These are phyloP conservation scores for Arxiozyma bovina DNA, from an alignment of 1,139 yeast genomes.

Conservation along the genomic window DNA sequence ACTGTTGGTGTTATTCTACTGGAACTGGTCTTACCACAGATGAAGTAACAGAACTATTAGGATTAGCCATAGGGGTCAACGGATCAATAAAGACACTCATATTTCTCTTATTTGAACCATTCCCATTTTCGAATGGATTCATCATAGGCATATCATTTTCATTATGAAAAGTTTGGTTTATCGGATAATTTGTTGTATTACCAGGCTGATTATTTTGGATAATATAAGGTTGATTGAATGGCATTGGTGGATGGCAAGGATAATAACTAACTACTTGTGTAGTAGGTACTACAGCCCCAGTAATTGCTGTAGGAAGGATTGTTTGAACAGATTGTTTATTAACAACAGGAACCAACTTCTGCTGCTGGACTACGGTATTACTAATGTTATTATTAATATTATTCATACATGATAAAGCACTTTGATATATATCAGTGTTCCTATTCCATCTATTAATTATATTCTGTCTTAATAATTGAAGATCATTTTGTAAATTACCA, in stretches of 20 bases:
- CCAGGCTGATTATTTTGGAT: neutral
- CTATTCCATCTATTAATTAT: constrained; percentile 1
- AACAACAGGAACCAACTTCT: neutral
- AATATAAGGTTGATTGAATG: constrained; percentile 4
- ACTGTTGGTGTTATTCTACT: neutral
- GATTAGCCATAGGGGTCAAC: constrained; percentile 26
- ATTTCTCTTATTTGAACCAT: constrained; percentile 21
- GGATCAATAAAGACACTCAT: constrained; percentile 33
- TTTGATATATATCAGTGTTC: neutral
- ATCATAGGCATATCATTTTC: constrained; percentile 7
- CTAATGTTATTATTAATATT: constrained; percentile 11
- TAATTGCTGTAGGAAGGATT: neutral
- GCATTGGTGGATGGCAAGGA: neutral
- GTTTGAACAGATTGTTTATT: neutral
- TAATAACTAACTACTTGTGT: neutral
- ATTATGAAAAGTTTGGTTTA: neutral
- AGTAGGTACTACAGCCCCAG: neutral
- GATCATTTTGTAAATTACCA: neutral
- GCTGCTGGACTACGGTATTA: constrained; percentile 3
- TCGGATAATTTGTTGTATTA: neutral
- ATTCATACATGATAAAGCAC: neutral
- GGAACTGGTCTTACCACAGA: constrained; percentile 1
- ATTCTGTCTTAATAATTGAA: neutral
- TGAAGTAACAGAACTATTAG: constrained; percentile 2
- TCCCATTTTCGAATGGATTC: constrained; percentile 4